Evolutionary conservation across 805 yeast genomes (phyloP), one percentile per base, ranked within the genome.

Genomic region (Candida pini): DNA sequence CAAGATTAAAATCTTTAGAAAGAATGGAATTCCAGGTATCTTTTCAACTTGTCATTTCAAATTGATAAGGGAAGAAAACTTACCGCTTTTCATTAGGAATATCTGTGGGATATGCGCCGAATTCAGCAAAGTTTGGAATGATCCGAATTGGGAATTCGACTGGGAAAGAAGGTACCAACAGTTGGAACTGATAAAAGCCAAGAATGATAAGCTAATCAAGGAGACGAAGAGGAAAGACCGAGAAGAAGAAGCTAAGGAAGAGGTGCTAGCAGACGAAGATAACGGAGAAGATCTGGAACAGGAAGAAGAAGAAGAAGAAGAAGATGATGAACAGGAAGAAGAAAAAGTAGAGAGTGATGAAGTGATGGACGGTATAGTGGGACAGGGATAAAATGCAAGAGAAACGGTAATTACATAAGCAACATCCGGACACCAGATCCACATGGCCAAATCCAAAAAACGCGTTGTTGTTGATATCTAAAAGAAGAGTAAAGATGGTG

Each of bases 1-100:
- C 62, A 73, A 72, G 44, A 88, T 86, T 9, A 74, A 81, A 38
- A 67, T 78, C 1, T 76, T 66, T 54, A 63, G 88, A 40, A 66
- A 81, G 36, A 65, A 73, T 3, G 89, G 87, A 2, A 77, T 84
- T 8, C 90, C 90, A 4, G 87, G 82, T 3, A 67, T 84, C 7
- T 76, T 84, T 49, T 79, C 94, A 1, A 76, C 89, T 0, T 72
- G 83, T 28, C 89, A 82, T 48, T 72, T 80, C 57, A 86, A 86
- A 58, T 63, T 87, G 17, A 64, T 87, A 6, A 69, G 79, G 13
- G 78, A 68, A 35, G 68, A 66, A 28, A 71, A 76, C 21, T 58
- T 88, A 31, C 70, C 94, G 0, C 58, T 63, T 4, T 78, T 79
- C 52, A 71, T 86, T 8, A 67, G 95, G 31, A 81, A 80, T 41